Evolutionary conservation across 1,284 basidiomycete genomes (phyloP).

Genomic region (Meripilus lineatus): DNA sequence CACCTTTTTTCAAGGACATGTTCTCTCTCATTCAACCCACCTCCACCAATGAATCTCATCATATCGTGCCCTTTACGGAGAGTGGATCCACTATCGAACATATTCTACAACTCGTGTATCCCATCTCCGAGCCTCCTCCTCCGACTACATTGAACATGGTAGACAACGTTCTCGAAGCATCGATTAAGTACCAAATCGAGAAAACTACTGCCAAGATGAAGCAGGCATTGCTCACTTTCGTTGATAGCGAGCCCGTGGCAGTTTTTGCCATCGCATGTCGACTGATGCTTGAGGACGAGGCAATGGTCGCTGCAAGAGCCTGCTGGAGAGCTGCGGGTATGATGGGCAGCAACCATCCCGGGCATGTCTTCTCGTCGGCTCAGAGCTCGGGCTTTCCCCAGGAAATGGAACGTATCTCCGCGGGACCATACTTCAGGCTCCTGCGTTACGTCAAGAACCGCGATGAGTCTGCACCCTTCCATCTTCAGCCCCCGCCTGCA

Average conservation of each 20-base stretch:
- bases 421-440: too few relatives aligned
- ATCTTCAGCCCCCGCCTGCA: too few relatives aligned
- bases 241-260: slow-evolving; percentile 1
- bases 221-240: not conserved
- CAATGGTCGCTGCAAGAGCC: not conserved
- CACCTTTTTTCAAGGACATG: slow-evolving; percentile 5
- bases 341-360: too few relatives aligned
- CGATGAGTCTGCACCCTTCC: not conserved
- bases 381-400: not conserved
- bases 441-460: not conserved
- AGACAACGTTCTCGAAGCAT: slow-evolving; percentile 6
- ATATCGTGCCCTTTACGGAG: slow-evolving; percentile 13
- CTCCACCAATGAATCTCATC: not conserved
- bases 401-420: not conserved
- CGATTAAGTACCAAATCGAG: slow-evolving; percentile 9
- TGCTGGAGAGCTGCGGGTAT: too few relatives aligned
- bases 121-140: slow-evolving; percentile 10
- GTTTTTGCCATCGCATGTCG: slow-evolving; percentile 9
- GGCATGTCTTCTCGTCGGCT: not conserved
- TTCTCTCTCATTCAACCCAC: slow-evolving; percentile 5
- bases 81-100: slow-evolving; percentile 12
- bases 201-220: slow-evolving; percentile 1
- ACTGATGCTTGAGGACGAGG: slow-evolving; percentile 5
- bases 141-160: slow-evolving; percentile 6
- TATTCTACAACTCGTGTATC: slow-evolving; percentile 19